Base-by-base conservation (phyloP, 2,329 filamentous ascomycete genomes). In the Colletotrichum australisinense region DNA sequence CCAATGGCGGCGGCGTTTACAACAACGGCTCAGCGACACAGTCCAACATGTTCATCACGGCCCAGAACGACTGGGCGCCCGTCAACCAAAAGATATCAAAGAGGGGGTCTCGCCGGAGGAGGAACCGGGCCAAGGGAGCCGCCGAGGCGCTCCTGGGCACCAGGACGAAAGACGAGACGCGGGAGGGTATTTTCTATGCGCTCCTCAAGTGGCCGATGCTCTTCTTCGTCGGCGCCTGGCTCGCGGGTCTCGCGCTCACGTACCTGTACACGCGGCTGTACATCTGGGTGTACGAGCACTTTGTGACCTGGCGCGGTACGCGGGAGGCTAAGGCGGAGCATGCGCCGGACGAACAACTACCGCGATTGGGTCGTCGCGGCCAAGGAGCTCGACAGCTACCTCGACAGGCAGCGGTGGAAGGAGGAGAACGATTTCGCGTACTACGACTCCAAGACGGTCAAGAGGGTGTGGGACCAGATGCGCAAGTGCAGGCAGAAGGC, bases 11-110 rank as follows among this genome's bases (percentile, higher is more conserved):
- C 28, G 16, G 8, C 30, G 30, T 32, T 8, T 49, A 49, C 12
- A n/a, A 64, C 22, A 59, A 59, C 19, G 72, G 63, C 56, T 73
- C 74, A 68, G 82, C 76, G 75, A 75, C 63, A 16, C 76, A 79
- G 46, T 81, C 83, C 71, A 84, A 83, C 52, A 84, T 90, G 63
- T 95, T 95, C 80, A 94, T 98, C 78, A 94, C 94, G 4, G 96
- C 97, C 53, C 91, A 97, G 80, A 97, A 97, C 81, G 97, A 99
- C 86, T 99, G 97, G 97, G 92, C 94, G 19, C 97, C 97, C 0
- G 91, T 98, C 14, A 92, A 93, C 77, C 91, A 96, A 80, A 92
- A 89, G 70, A 88, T 95, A 26, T 80, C 85, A 77, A 86, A 82
- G 78, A 49, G 71, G n/a, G 71, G 67, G 7, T 73, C 71, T 19